Percentiles rank a stretch among this genome's conserved stretches.
These are phyloP conservation scores for Ogataea sp. DNA, from an alignment of 805 yeast species.

Conservation along the genomic window DNA sequence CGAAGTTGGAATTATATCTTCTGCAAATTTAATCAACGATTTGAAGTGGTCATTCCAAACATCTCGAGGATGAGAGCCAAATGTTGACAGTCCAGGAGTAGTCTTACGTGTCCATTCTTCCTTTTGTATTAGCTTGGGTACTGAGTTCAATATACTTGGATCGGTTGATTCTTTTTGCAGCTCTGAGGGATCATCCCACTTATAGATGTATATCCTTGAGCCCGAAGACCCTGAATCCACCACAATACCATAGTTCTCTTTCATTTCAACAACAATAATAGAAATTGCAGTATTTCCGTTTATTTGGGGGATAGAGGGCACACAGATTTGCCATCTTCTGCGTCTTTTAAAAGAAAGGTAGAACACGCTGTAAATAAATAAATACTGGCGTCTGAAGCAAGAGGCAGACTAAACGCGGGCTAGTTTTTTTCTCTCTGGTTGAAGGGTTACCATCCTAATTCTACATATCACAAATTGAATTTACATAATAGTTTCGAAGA, in stretches of 20 bases:
- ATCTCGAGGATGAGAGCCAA: slow-evolving; percentile 38
- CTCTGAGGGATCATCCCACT: slow-evolving; percentile 55
- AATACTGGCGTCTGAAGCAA: too few relatives aligned
- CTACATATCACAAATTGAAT: too few relatives aligned
- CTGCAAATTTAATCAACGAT: slow-evolving; percentile 61
- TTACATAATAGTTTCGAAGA: too few relatives aligned
- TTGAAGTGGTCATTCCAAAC: slow-evolving; percentile 70
- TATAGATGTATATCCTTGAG: slow-evolving; percentile 75
- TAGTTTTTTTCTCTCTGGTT: too few relatives aligned
- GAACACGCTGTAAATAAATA: too few relatives aligned
- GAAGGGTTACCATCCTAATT: too few relatives aligned
- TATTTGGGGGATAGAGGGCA: too few relatives aligned
- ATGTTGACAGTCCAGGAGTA: slow-evolving; percentile 82
- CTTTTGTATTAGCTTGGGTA: slow-evolving; percentile 61
- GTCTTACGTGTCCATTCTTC: slow-evolving; percentile 63
- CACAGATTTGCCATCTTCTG: too few relatives aligned
- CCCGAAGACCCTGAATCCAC: slow-evolving; percentile 97
- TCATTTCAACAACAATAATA: background rate
- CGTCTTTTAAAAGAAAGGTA: too few relatives aligned
- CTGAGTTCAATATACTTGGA: slow-evolving; percentile 35
- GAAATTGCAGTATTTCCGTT: too few relatives aligned
- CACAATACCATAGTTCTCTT: slow-evolving; percentile 65
- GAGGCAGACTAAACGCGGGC: too few relatives aligned
- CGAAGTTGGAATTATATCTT: slow-evolving; percentile 55
- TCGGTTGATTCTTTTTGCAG: slow-evolving; percentile 25